Conservation (phyloP, 2,329 filamentous ascomycete genomes). For the Xylariaceae sp. region DNA sequence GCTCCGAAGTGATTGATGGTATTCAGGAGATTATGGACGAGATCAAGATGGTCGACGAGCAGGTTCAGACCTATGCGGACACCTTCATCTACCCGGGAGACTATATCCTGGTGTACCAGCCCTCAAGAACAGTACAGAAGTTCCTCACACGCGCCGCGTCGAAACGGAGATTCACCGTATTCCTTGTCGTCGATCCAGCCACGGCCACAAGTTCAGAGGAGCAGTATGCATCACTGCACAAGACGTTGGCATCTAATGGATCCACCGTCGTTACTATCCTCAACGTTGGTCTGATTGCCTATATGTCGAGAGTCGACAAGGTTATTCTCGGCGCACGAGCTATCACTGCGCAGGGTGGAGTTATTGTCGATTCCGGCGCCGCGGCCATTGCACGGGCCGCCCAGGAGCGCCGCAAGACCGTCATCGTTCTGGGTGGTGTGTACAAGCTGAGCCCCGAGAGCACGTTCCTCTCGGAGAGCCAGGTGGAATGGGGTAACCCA, state of each 20-base stretch:
- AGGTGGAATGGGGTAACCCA: constrained; percentile 83
- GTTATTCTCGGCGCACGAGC: constrained; percentile 85
- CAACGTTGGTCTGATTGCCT: constrained; percentile 80
- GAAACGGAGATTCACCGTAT: constrained; percentile 87
- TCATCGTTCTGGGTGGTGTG: constrained; percentile 83
- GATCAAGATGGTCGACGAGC: constrained; percentile 84
- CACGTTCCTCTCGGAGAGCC: constrained; percentile 71
- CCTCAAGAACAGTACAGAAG: constrained; percentile 78
- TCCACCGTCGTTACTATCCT: constrained; percentile 79
- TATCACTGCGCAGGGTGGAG: constrained; percentile 80
- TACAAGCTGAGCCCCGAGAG: constrained; percentile 93
- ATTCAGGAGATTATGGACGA: constrained; percentile 97
- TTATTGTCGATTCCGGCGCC: constrained; percentile 80
- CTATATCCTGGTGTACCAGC: constrained; percentile 83
- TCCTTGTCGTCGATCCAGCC: constrained; percentile 65
- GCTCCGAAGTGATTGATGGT: constrained; percentile 86
- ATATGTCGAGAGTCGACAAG: constrained; percentile 94
- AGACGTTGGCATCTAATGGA: constrained; percentile 70
- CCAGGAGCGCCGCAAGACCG: constrained; percentile 72
- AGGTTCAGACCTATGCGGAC: constrained; percentile 82
- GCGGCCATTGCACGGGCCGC: constrained; percentile 79
- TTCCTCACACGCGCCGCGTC: constrained; percentile 83
- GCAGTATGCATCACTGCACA: constrained; percentile 57
- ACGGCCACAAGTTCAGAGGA: constrained; percentile 35
- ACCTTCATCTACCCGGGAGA: constrained; percentile 93